Percentiles rank a stretch among this genome's conserved stretches.
phyloP scores from a whole-genome alignment of 495 filamentous ascomycete species.

The Annulohypoxylon bovei region DNA sequence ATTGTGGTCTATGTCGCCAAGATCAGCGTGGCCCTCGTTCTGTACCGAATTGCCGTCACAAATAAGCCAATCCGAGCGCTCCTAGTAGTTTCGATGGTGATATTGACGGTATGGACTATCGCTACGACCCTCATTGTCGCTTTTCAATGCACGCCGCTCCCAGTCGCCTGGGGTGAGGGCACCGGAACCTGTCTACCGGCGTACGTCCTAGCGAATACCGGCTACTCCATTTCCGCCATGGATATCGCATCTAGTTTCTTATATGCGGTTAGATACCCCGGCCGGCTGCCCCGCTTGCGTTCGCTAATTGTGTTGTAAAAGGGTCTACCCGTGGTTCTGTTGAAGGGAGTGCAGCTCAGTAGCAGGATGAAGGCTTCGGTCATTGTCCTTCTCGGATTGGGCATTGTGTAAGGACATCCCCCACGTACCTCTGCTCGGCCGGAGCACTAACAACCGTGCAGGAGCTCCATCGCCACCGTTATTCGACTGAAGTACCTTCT shows the following conservation, averaged over 20 bases:
- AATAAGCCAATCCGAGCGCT: conserved; percentile 2
- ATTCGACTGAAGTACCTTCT: conserved; percentile 10
- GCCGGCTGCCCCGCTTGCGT: not conserved
- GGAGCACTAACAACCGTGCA: not conserved
- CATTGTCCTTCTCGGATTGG: conserved; percentile 2
- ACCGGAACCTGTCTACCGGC: conserved; percentile 6
- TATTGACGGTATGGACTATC: conserved; percentile 4
- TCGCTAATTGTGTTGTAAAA: not conserved
- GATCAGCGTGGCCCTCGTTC: conserved; percentile 7
- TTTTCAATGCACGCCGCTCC: conserved; percentile 1
- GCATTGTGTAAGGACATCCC: not conserved
- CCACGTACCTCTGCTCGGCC: not conserved
- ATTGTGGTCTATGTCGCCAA: conserved; percentile 8
- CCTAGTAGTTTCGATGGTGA: not conserved
- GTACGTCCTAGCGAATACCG: conserved; percentile 5
- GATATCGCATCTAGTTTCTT: conserved; percentile 14
- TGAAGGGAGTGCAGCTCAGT: conserved; percentile 13
- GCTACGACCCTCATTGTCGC: not conserved
- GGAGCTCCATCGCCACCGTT: conserved; percentile 14
- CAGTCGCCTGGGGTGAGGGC: conserved; percentile 3
- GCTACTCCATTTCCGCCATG: conserved; percentile 4
- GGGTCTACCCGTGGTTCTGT: not conserved
- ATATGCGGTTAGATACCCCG: conserved; percentile 12
- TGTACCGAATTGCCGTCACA: conserved; percentile 5
- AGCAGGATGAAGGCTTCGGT: not conserved